These are phyloP conservation scores for Colletotrichum gloeosporioides DNA, from an alignment of 2,329 filamentous ascomycete species.

Conservation along the genomic window DNA sequence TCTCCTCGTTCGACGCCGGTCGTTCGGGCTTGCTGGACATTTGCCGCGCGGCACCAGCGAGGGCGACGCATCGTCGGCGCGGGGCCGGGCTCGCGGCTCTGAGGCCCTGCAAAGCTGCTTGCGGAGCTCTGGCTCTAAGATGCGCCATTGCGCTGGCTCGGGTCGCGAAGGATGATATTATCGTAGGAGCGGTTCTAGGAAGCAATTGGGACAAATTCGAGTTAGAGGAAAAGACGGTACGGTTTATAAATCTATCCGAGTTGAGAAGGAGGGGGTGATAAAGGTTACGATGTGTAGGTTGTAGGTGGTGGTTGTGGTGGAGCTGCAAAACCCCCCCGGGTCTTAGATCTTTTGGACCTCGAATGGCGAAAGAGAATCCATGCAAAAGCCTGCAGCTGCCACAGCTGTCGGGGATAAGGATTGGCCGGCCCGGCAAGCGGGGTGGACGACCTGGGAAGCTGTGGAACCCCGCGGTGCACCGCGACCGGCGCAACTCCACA, in stretches of 20 bases:
- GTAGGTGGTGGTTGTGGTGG: constrained; percentile 17
- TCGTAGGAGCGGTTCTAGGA: neutral
- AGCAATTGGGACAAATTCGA: neutral
- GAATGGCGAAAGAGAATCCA: constrained; percentile 17
- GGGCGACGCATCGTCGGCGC: constrained; percentile 16
- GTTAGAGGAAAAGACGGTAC: neutral
- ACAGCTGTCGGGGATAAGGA: constrained; percentile 17
- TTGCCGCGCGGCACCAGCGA: constrained; percentile 1
- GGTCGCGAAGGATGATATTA: neutral
- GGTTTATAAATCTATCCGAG: neutral
- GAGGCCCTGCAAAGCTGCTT: constrained; percentile 34
- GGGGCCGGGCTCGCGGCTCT: constrained; percentile 23
- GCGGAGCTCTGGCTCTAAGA: constrained; percentile 35
- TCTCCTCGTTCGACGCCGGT: constrained; percentile 37
- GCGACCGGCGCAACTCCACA: constrained; percentile 6
- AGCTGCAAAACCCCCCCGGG: neutral
- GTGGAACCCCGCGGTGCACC: neutral
- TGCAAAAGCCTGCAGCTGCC: constrained; percentile 16
- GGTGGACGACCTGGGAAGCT: neutral
- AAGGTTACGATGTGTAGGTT: neutral
- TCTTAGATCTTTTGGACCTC: constrained; percentile 21
- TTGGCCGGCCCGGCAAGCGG: constrained; percentile 19
- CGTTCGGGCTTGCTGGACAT: constrained; percentile 28
- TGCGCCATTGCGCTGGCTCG: constrained; percentile 32
- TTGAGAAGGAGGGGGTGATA: neutral